Conservation (phyloP, 202 grass and related monocot species). For the Zizania palustris region DNA sequence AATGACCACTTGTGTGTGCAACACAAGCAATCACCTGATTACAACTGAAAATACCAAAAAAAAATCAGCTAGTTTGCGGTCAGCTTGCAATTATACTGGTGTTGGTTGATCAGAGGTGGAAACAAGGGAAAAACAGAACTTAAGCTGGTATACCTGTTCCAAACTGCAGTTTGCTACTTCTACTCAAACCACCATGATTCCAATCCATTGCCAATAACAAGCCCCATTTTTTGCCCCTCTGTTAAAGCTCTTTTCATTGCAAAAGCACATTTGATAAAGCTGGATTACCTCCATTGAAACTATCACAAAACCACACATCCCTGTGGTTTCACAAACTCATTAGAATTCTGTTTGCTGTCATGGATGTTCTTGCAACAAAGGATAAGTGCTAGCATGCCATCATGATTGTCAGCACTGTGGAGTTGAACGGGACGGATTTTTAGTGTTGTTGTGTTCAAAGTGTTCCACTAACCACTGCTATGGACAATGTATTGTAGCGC, state of each 20-base stretch:
- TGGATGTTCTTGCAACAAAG: not conserved
- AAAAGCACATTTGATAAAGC: not conserved
- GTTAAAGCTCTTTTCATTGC: not conserved
- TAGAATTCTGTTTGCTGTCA: not conserved
- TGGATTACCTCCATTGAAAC: not conserved
- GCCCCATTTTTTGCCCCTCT: not conserved
- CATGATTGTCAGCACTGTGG: too few species aligned
- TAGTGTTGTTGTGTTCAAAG: not conserved
- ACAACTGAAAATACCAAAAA: not conserved
- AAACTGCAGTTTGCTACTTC: not conserved
- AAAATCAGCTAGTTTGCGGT: not conserved
- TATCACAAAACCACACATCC: not conserved
- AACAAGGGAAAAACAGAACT: not conserved
- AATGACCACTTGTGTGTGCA: not conserved
- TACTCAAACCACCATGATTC: not conserved
- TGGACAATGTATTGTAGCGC: too few species aligned
- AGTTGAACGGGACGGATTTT: not conserved
- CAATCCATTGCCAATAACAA: not conserved
- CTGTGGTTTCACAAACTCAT: not conserved
- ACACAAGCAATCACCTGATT: not conserved
- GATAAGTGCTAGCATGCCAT: too few species aligned
- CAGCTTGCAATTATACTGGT: not conserved
- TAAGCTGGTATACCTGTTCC: not conserved
- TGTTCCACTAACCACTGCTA: too few species aligned
- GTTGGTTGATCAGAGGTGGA: not conserved